A percentile compares a stretch with the other conserved stretches of the same genome.
Conservation (phyloP, 768 basidiomycete species). For the Rhodocollybia butyracea region DNA sequence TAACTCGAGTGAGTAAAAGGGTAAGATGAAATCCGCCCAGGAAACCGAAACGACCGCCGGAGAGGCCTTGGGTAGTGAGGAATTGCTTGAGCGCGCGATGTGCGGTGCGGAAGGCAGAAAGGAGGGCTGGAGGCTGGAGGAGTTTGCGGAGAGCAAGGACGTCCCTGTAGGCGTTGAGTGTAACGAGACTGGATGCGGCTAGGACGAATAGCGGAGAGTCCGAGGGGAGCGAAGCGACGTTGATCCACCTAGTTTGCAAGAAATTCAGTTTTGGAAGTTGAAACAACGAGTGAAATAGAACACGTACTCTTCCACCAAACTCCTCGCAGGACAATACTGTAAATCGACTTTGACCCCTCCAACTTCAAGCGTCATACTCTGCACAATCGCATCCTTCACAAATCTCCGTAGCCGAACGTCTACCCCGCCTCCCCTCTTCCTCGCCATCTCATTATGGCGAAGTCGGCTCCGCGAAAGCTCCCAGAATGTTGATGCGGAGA, state of each 20-base stretch:
- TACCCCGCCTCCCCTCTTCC: neutral
- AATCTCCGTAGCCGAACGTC: conserved; percentile 14
- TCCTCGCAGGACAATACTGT: conserved; percentile 18
- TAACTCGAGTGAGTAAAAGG: conserved; percentile 13
- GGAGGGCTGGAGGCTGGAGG: too few species aligned
- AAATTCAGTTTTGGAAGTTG: too few species aligned
- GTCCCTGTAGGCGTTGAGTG: too few species aligned
- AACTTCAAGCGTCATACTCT: conserved; percentile 18
- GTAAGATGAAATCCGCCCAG: conserved; percentile 21
- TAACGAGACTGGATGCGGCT: conserved; percentile 12
- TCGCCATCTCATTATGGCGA: neutral
- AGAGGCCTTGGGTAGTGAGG: conserved; percentile 13
- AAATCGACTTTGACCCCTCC: conserved; percentile 18
- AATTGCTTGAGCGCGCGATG: too few species aligned
- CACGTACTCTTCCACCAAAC: conserved; percentile 10
- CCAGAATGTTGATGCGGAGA: conserved; percentile 18
- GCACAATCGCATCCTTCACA: conserved; percentile 20
- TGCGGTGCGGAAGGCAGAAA: too few species aligned
- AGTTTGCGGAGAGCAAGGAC: too few species aligned
- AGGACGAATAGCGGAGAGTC: too few species aligned
- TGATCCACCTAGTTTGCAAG: too few species aligned
- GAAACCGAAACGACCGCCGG: conserved; percentile 15
- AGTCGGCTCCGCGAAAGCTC: conserved; percentile 9
- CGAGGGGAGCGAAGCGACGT: too few species aligned
- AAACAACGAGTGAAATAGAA: too few species aligned